Conservation (phyloP, 768 basidiomycete species). For the Pholiota conissans region DNA sequence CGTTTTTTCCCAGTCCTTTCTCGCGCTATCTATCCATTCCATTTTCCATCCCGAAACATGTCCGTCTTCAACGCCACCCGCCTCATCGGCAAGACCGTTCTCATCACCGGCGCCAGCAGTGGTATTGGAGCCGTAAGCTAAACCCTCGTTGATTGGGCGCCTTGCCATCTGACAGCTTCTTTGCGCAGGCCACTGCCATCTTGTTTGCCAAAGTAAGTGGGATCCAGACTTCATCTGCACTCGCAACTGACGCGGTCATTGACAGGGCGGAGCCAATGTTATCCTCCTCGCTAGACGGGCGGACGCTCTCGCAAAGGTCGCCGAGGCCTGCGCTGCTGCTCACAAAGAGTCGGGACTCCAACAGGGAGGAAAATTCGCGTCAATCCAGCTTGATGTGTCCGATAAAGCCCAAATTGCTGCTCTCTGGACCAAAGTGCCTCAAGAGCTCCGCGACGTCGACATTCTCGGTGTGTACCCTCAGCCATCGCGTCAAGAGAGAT, state of each 20-base stretch:
- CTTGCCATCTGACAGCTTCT: background rate
- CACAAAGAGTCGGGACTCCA: constrained; percentile 72
- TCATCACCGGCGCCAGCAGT: constrained; percentile 87
- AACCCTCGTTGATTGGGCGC: background rate
- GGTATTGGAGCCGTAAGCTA: constrained; percentile 83
- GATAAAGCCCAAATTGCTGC: constrained; percentile 71
- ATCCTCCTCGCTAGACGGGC: constrained; percentile 80
- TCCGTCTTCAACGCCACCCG: constrained; percentile 81
- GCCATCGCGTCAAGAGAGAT: background rate
- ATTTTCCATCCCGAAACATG: constrained; percentile 39
- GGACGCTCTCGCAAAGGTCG: constrained; percentile 72
- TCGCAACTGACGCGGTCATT: background rate
- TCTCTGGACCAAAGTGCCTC: constrained; percentile 72
- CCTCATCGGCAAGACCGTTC: constrained; percentile 80
- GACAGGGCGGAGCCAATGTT: constrained; percentile 82
- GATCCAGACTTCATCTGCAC: background rate
- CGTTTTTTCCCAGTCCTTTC: constrained; percentile 11
- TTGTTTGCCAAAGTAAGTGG: constrained; percentile 86
- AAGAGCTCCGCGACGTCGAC: constrained; percentile 72
- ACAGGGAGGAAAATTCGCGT: constrained; percentile 76
- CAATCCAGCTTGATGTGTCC: constrained; percentile 76
- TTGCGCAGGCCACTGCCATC: constrained; percentile 73
- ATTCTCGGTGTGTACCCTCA: constrained; percentile 62
- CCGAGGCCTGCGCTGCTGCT: constrained; percentile 63
- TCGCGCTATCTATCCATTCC: constrained; percentile 3